Percentiles rank a stretch among this genome's conserved stretches.
phyloP scores from a whole-genome alignment of 1,284 basidiomycete species.

The Cystobasidium pallidum region DNA sequence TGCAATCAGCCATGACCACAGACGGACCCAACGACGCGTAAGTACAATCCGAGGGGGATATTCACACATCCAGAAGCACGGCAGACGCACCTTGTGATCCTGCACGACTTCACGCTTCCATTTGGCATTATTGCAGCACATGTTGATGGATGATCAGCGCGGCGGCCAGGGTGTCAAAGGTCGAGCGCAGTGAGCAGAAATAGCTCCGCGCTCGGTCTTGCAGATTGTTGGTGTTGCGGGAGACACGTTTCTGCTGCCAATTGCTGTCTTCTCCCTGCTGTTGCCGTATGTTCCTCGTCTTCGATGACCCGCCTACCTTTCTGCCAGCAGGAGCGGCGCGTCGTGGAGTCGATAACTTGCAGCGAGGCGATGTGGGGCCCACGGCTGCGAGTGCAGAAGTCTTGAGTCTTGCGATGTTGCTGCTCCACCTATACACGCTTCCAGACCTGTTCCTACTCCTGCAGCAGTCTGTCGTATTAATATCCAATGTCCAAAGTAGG shows the following conservation, averaged over 20 bases:
- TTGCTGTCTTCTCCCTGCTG: background rate
- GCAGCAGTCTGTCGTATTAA: background rate
- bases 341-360: background rate
- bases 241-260: background rate
- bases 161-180: slow-evolving; percentile 10
- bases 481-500: background rate
- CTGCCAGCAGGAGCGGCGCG: slow-evolving; percentile 11
- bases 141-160: slow-evolving; percentile 53
- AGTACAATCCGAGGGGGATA: background rate
- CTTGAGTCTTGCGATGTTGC: background rate
- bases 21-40: slow-evolving; percentile 3
- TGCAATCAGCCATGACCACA: background rate
- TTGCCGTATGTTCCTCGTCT: background rate
- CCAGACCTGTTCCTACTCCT: background rate
- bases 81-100: slow-evolving; percentile 84
- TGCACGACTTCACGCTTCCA: slow-evolving; percentile 94
- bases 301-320: background rate
- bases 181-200: background rate
- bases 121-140: slow-evolving; percentile 70
- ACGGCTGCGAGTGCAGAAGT: too few species aligned
- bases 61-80: background rate
- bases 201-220: background rate
- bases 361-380: background rate
- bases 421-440: background rate
- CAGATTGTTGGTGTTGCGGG: background rate